Percentiles rank a stretch among this genome's conserved stretches.
phyloP scores from a whole-genome alignment of 306 rosid genomes.

The Clitoria ternatea region DNA sequence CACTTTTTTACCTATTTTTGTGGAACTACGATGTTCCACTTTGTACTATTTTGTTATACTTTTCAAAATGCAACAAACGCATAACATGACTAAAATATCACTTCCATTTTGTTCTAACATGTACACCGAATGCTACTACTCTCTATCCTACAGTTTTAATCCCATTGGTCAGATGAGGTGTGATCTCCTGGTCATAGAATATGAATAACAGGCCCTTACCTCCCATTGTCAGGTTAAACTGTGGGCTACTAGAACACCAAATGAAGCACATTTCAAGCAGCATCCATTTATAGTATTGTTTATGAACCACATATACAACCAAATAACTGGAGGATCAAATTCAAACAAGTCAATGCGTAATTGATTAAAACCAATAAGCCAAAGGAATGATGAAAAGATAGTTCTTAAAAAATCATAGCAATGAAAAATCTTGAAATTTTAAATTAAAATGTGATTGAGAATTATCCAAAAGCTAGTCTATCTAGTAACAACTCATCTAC shows the following conservation, averaged over 20 bases:
- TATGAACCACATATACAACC: not conserved
- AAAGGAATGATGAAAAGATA: constrained; percentile 10
- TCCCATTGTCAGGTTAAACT: not conserved
- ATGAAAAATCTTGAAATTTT: constrained; percentile 24
- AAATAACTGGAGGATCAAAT: not conserved
- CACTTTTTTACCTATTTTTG: too few species aligned
- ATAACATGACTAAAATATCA: too few species aligned
- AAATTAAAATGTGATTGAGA: constrained; percentile 36
- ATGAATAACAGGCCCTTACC: not conserved
- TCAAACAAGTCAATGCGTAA: constrained; percentile 1
- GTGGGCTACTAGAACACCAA: constrained; percentile 18
- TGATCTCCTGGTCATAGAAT: not conserved
- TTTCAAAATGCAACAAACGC: too few species aligned
- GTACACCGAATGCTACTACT: too few species aligned
- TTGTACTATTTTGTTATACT: too few species aligned
- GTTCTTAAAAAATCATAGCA: constrained; percentile 13
- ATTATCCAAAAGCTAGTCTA: constrained; percentile 43
- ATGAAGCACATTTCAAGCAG: constrained; percentile 18
- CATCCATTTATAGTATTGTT: not conserved
- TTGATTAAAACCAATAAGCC: constrained; percentile 8
- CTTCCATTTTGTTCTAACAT: too few species aligned
- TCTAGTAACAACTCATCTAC: constrained; percentile 54
- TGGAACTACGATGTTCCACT: too few species aligned
- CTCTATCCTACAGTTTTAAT: not conserved
- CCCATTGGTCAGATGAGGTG: not conserved